These are phyloP conservation scores for Bertia moriformis DNA, from an alignment of 2,329 filamentous ascomycete genomes.

Conservation along the genomic window DNA sequence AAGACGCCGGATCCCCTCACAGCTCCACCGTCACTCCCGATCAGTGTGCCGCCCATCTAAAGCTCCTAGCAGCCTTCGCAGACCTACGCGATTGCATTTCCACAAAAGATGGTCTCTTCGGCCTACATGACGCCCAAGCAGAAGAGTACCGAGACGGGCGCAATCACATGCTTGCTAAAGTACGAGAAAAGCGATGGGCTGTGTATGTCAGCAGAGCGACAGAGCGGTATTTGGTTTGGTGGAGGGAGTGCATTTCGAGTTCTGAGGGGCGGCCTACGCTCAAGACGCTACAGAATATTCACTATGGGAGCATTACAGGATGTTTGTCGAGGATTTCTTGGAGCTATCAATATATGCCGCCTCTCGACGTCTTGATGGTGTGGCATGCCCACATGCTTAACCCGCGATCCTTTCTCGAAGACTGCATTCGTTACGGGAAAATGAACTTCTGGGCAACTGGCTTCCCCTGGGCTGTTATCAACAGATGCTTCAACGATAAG, in stretches of 20 bases:
- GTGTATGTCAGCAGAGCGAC: constrained; percentile 55
- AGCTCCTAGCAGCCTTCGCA: neutral
- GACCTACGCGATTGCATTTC: neutral
- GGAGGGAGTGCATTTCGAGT: constrained; percentile 23
- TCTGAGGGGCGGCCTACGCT: constrained; percentile 15
- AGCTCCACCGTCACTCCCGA: neutral
- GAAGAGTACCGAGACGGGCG: neutral
- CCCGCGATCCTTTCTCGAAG: constrained; percentile 59
- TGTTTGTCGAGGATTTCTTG: constrained; percentile 15
- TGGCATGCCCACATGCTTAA: constrained; percentile 72
- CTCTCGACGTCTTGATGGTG: constrained; percentile 63
- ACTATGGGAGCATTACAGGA: constrained; percentile 18
- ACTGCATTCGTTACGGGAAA: constrained; percentile 45
- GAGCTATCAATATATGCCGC: constrained; percentile 31
- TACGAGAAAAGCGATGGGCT: constrained; percentile 62
- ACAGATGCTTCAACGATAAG: constrained; percentile 38
- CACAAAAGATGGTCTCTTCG: neutral
- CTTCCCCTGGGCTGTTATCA: constrained; percentile 51
- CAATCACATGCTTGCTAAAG: constrained; percentile 16
- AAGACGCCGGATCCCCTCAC: neutral
- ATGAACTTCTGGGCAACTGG: constrained; percentile 43
- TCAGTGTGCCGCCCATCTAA: neutral
- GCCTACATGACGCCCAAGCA: neutral
- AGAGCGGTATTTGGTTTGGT: constrained; percentile 56
- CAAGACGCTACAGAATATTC: constrained; percentile 15